Evolutionary conservation across 768 basidiomycete genomes (phyloP), one percentile per base, ranked within the genome.

Genomic region (Naematelia aurantialba): DNA sequence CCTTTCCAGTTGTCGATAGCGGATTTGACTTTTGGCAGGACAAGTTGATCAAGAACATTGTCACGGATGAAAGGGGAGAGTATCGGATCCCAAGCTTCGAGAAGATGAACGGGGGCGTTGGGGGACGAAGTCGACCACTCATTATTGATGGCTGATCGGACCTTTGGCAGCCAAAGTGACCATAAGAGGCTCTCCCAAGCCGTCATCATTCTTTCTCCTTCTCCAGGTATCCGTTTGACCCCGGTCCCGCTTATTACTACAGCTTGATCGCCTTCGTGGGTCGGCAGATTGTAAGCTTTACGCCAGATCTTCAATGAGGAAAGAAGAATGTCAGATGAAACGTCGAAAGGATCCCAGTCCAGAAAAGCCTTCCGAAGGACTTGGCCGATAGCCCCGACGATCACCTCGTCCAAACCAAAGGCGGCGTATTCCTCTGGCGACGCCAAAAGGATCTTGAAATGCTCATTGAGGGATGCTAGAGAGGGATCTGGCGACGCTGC

Each of bases 111-210:
- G 3, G 87, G 89, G 13, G 89, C 85, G 14, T 83, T 79, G 2
- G 92, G 85, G 39, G 85, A 79, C 52, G 82, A 79, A 1, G 92
- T 85, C 10, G 82, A 79, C 96, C 96, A 99, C 29, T 92, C 88
- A 75, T 99, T 98, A 77, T 98, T 98, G 74, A 98, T 86, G 11
- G 84, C 82, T 0, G 90, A 89, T 25, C 96, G 85, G n/a, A 98
- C 87, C 78, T 85, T 89, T 0, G 96, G 96, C 25, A 99, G 79
- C 96, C 93, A 99, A 10, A 89, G 81, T 64, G 87, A 89, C 93
- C 96, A 98, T 13, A 98, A 77, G 24, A 98, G 80, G 60, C 87
- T 89, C 73, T 99, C 96, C 73, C 89, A 99, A 0, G 94, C 87
- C 14, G 92, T 92, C 96, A 99, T 99, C 1, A 81, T 62, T 78